Evolutionary conservation across 495 filamentous ascomycete species (phyloP).

Genomic region (Trichoderma parareesei): DNA sequence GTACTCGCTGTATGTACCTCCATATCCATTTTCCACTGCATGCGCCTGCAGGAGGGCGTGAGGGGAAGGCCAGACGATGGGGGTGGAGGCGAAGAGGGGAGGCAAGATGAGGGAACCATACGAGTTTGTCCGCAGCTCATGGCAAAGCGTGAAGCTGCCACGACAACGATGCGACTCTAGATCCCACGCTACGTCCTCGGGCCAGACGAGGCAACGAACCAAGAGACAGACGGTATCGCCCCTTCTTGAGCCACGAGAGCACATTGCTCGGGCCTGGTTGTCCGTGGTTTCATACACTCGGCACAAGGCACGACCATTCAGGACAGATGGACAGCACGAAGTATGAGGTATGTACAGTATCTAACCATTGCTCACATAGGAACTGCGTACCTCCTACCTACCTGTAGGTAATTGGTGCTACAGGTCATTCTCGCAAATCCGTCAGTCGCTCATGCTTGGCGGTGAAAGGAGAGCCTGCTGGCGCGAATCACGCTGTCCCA

Average conservation of each 20-base stretch:
- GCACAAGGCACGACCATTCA: not conserved
- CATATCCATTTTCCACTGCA: not conserved
- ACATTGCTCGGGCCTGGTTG: not conserved
- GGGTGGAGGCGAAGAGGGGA: not conserved
- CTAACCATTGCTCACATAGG: too few species aligned
- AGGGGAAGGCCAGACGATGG: not conserved
- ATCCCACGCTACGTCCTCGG: not conserved
- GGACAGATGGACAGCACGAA: not conserved
- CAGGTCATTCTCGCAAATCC: too few species aligned
- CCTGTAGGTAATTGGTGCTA: too few species aligned
- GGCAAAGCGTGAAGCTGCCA: not conserved
- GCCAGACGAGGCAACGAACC: not conserved
- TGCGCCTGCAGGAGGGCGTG: constrained; percentile 1
- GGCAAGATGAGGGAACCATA: not conserved
- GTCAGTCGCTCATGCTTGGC: not conserved
- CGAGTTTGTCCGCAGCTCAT: not conserved
- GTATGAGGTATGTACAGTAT: not conserved
- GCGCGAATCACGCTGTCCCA: not conserved
- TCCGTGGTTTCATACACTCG: too few species aligned
- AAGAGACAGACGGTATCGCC: not conserved
- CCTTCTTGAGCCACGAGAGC: not conserved
- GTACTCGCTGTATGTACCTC: too few species aligned
- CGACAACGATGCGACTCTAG: not conserved
- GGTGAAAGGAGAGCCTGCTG: not conserved
- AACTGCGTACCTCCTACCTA: too few species aligned